Percentiles rank a stretch among this genome's conserved stretches.
phyloP scores from a whole-genome alignment of 2,329 filamentous ascomycete genomes.

The Cladosporium sp. region DNA sequence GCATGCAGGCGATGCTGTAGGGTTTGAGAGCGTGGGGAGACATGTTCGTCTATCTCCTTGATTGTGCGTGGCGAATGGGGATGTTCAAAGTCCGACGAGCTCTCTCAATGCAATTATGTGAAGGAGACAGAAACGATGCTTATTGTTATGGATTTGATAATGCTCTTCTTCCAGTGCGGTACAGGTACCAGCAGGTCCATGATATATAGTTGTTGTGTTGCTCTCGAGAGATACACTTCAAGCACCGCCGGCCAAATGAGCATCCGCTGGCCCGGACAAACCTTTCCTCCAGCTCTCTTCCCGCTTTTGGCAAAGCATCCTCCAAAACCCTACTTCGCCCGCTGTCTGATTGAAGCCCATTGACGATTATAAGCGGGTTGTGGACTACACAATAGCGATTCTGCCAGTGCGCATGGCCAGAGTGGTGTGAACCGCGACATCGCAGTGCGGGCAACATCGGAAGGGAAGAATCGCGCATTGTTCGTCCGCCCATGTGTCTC shows the following conservation, averaged over 20 bases:
- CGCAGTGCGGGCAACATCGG: background rate
- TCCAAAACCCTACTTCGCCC: no score
- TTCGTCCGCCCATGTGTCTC: background rate
- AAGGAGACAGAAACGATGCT: no score
- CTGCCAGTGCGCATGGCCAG: constrained; percentile 1
- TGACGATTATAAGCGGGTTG: no score
- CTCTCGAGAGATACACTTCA: background rate
- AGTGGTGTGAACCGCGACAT: background rate
- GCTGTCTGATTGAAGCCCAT: no score
- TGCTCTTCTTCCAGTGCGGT: no score
- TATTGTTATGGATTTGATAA: no score
- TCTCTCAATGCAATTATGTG: no score
- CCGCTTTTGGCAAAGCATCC: constrained; percentile 1
- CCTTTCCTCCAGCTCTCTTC: constrained; percentile 5
- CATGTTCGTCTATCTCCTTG: constrained; percentile 15
- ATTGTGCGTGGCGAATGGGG: background rate
- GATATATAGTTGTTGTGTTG: constrained; percentile 4
- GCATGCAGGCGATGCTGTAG: constrained; percentile 59
- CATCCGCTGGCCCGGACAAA: constrained; percentile 1
- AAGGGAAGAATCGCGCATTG: background rate
- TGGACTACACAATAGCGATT: background rate
- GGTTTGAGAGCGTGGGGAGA: constrained; percentile 22
- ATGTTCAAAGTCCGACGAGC: background rate
- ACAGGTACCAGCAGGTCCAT: background rate
- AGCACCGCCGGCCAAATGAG: background rate